Base-by-base conservation (phyloP, 2,329 filamentous ascomycete species). In the Acrocalymma vagum region DNA sequence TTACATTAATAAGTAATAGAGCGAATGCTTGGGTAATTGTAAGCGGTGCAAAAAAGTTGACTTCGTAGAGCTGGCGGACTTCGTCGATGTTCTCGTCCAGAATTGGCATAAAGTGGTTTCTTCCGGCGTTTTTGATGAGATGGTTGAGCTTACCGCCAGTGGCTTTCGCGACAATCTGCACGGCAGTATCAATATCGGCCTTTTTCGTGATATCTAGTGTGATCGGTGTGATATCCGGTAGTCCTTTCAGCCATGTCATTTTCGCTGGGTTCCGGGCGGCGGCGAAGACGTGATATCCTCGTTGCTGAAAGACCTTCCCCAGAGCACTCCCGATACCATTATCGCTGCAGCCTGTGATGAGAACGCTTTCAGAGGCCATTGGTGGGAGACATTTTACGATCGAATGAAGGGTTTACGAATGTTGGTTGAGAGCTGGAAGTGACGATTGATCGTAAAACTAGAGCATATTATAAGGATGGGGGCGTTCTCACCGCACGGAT, bases 151-250 rank as follows among this genome's bases (percentile, higher is more conserved):
- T 40, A 4, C 38, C 47, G 3, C 39, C 38, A 5, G 42, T 51
- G 1, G 21, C 16, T 11, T 28, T 32, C 3, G 69, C 58, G 8
- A 81, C 65, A 29, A 77, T 72, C 3, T 67, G 57, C 42, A 67
- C 71, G 32, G 78, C 72, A 6, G 62, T 59, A 20, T 64, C 58
- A 45, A 81, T 72, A 49, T 71, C 76, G 13, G 70, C 63, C 9
- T 63, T 55, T 6, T 71, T 62, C 45, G 75, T 73, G 10, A 80
- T 77, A 28, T 78, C 76, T n/a, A 81, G 64, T 15, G 70, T 62
- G 26, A 81, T 51, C 3, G 34, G 14, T 10, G 21, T 32, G 16
- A 47, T 18, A 16, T 47, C 33, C 24, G 22, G 15, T 2, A 42
- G 24, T 11, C 18, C 21, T 17, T 31, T 25, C 5, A 45, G 18